Percentiles rank a stretch among this genome's conserved stretches.
Evolutionary conservation across 176 grass and related monocot genomes (phyloP).

Genomic region (Aegilops tauschii): DNA sequence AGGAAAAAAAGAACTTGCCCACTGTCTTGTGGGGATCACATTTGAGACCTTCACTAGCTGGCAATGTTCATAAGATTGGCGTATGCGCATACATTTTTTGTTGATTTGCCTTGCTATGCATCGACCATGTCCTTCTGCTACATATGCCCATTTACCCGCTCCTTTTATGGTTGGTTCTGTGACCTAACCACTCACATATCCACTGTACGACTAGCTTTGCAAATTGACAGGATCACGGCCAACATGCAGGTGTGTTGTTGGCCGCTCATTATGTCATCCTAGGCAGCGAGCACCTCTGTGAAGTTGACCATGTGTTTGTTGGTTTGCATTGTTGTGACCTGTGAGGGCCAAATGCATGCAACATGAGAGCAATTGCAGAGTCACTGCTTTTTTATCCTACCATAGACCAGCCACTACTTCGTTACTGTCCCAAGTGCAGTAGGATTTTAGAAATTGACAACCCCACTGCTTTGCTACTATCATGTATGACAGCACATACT

Average conservation of each 20-base stretch:
- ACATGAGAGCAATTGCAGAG: slow-evolving; percentile 30
- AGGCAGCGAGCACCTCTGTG: slow-evolving; percentile 45
- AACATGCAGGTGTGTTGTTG: slow-evolving; percentile 45
- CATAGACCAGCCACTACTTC: slow-evolving; percentile 17
- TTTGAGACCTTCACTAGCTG: slow-evolving; percentile 58
- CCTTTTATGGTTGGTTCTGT: slow-evolving; percentile 33
- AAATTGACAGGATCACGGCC: slow-evolving; percentile 30
- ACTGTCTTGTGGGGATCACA: slow-evolving; percentile 31
- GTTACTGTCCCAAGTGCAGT: neutral
- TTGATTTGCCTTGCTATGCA: slow-evolving; percentile 38
- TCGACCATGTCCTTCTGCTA: slow-evolving; percentile 14
- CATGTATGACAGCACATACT: slow-evolving; percentile 16
- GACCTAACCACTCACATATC: slow-evolving; percentile 41
- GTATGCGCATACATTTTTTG: slow-evolving; percentile 32
- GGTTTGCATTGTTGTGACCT: slow-evolving; percentile 3
- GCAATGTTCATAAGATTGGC: slow-evolving; percentile 29
- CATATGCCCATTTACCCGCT: slow-evolving; percentile 15
- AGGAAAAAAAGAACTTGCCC: slow-evolving; percentile 31
- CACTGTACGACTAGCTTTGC: slow-evolving; percentile 26
- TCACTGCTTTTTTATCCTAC: slow-evolving; percentile 24
- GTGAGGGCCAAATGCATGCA: slow-evolving; percentile 40
- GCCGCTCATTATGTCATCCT: slow-evolving; percentile 62
- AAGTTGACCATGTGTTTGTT: slow-evolving; percentile 51
- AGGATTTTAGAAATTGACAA: slow-evolving; percentile 39
- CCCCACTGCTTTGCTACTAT: slow-evolving; percentile 45